A percentile compares a stretch with the other conserved stretches of the same genome.
Evolutionary conservation across 1,284 basidiomycete species (phyloP).

Genomic region (Cronartium quercuum): DNA sequence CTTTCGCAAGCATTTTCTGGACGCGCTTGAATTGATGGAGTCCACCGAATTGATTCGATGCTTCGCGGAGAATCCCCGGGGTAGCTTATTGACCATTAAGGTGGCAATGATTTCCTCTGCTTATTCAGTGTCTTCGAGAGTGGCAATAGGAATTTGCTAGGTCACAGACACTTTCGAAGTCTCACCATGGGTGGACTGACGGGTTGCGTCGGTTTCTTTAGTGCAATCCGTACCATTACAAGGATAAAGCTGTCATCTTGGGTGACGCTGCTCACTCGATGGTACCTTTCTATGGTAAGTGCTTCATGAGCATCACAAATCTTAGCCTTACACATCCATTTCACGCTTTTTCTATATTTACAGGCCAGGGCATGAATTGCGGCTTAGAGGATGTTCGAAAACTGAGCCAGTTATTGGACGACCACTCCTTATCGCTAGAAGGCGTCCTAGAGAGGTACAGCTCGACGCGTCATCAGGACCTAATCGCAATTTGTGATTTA

Average conservation of each 20-base stretch:
- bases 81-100: constrained; percentile 83
- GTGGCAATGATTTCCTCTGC: constrained; percentile 52
- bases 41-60: constrained; percentile 67
- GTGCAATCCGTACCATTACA: constrained; percentile 82
- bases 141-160: neutral
- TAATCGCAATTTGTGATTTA: constrained; percentile 80
- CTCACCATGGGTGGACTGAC: constrained; percentile 10
- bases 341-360: neutral
- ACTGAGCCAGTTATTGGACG: constrained; percentile 66
- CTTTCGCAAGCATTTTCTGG: constrained; percentile 79
- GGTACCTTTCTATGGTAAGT: constrained; percentile 71
- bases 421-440: constrained; percentile 62
- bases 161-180: neutral
- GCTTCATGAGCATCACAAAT: neutral
- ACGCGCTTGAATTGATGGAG: constrained; percentile 76
- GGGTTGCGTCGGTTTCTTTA: constrained; percentile 47
- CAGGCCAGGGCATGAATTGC: constrained; percentile 87
- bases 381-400: constrained; percentile 95
- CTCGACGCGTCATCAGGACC: constrained; percentile 71
- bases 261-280: constrained; percentile 94
- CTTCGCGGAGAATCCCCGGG: constrained; percentile 74
- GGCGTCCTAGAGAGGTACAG: constrained; percentile 71
- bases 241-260: constrained; percentile 76
- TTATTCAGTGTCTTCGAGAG: neutral
- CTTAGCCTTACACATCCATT: neutral